These are phyloP conservation scores for Myxozyma sirexii DNA, from an alignment of 805 yeast genomes.

Conservation along the genomic window DNA sequence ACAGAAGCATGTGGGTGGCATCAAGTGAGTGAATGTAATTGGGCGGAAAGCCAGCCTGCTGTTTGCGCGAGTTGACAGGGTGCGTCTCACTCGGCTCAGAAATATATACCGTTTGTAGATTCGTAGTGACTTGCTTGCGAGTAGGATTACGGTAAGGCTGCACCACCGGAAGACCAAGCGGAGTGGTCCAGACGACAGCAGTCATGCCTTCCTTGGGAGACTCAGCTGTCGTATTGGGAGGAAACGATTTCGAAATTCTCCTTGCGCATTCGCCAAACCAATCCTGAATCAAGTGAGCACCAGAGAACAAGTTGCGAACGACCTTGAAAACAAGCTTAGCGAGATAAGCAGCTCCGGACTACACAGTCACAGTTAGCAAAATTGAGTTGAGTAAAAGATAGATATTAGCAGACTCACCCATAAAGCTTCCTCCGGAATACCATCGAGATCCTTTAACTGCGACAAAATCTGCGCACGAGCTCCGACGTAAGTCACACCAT, in stretches of 20 bases:
- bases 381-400: too few relatives aligned
- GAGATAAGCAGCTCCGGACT: slow-evolving; percentile 55
- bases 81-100: slow-evolving; percentile 83
- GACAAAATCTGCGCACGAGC: slow-evolving; percentile 86
- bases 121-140: slow-evolving; percentile 71
- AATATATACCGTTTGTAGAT: slow-evolving; percentile 83
- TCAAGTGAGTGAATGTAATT: slow-evolving; percentile 92
- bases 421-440: slow-evolving; percentile 51
- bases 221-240: slow-evolving; percentile 57
- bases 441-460: slow-evolving; percentile 65
- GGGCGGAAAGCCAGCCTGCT: slow-evolving; percentile 92
- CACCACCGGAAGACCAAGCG: slow-evolving; percentile 91
- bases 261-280: slow-evolving; percentile 91
- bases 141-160: slow-evolving; percentile 86
- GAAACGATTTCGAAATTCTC: slow-evolving; percentile 73
- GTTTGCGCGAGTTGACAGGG: slow-evolving; percentile 86
- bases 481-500: slow-evolving; percentile 94
- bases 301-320: slow-evolving; percentile 79
- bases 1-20: slow-evolving; percentile 94
- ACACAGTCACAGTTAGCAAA: not conserved
- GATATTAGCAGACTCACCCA: slow-evolving; percentile 43
- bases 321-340: slow-evolving; percentile 80
- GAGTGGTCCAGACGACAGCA: slow-evolving; percentile 97
- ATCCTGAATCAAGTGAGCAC: slow-evolving; percentile 94
- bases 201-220: slow-evolving; percentile 61